These are phyloP conservation scores for Beauveria brongniartii DNA, from an alignment of 2,329 filamentous ascomycete genomes.

Conservation along the genomic window DNA sequence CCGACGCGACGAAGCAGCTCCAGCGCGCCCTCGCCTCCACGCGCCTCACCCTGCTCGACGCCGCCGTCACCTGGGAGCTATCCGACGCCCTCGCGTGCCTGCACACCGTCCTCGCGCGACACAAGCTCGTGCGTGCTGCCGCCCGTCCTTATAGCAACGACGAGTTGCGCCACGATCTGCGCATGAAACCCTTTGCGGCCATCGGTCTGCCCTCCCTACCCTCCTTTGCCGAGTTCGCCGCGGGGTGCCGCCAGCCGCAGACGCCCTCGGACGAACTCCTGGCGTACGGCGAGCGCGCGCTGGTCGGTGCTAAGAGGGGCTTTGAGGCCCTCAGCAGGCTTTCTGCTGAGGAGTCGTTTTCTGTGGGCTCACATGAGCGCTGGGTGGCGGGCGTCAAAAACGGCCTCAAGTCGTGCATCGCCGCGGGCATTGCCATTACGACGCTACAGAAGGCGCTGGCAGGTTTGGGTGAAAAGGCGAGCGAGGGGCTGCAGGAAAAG, in stretches of 20 bases:
- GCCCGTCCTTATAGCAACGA: conserved; percentile 59
- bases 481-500: conserved; percentile 5
- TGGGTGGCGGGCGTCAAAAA: conserved; percentile 55
- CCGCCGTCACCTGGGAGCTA: conserved; percentile 52
- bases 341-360: conserved; percentile 43
- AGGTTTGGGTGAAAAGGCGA: background rate
- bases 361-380: conserved; percentile 47
- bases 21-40: conserved; percentile 45
- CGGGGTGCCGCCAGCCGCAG: conserved; percentile 33
- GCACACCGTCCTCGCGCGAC: conserved; percentile 57
- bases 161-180: conserved; percentile 66
- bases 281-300: conserved; percentile 36
- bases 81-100: conserved; percentile 50
- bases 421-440: conserved; percentile 56
- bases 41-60: conserved; percentile 54
- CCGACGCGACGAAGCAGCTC: conserved; percentile 34
- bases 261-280: conserved; percentile 33
- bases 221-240: conserved; percentile 51
- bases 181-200: conserved; percentile 74
- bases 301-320: conserved; percentile 42
- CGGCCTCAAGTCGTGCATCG: conserved; percentile 62
- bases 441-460: conserved; percentile 48
- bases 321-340: conserved; percentile 50
- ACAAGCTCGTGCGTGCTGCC: conserved; percentile 43
- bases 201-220: conserved; percentile 63